Base-by-base conservation (phyloP, 371 early-diverging fungal species). In the Syncephalastrum sp. region DNA sequence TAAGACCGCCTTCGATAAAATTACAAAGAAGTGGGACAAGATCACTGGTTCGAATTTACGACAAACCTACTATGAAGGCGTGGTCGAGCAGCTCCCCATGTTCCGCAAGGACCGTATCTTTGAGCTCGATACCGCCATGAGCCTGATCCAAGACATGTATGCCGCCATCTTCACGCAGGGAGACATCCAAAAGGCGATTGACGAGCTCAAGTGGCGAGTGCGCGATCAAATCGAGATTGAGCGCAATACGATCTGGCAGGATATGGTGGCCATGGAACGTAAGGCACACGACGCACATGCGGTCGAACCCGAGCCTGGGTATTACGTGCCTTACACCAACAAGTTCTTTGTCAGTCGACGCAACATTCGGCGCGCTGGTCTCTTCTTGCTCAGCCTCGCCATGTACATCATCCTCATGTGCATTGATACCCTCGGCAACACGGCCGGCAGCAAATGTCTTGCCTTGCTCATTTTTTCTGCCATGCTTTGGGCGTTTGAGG, bases 1-100 rank as follows among this genome's bases (percentile, higher is more conserved):
- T 78, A 71, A 81, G 57, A 93, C 91, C 0, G 96, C 95, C 6
- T 97, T 99, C 70, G 75, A 79, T 70, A 97, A 95, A 73, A 91
- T 97, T 63, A 69, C 97, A 23, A 96, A 95, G 66, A 96, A 96
- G 74, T 93, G 86, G 61, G 97, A 97, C 79, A 96, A 94, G 33
- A 85, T 89, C 29, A 81, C 88, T 2, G 69, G 71, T 16, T 70
- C 70, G 15, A 72, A 79, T 15, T 78, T 88, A 46, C 58, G 56
- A 3, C 19, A 56, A 29, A 46, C 42, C 3, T 87, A 86, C 64
- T 72, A 85, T 63, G 59, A 68, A 14, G 63, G 61, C 19, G 75
- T 75, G 17, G 82, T 89, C 0, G 54, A 4, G 64, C 81, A 1
- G 63, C 67, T 8, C 81, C 86, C 7, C 87, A 84, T 67, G 61